Evolutionary conservation across 192 early-diverging fungal genomes (phyloP).

Genomic region (Podila minutissima): DNA sequence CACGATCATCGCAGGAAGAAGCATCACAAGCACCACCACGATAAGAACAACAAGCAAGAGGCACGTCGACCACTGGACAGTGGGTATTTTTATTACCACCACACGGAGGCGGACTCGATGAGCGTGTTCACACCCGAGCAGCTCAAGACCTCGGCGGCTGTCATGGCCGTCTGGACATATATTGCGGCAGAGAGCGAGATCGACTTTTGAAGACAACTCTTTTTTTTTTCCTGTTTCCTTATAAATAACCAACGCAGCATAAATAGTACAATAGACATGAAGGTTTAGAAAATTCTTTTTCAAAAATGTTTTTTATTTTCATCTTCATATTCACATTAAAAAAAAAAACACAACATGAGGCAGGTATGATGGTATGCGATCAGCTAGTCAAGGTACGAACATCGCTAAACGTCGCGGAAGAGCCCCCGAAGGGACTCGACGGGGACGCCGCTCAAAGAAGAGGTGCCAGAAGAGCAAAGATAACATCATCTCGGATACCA

Average conservation of each 20-base stretch:
- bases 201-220: slow-evolving; percentile 18
- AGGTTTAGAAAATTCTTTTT: background rate
- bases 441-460: slow-evolving; percentile 49
- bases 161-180: slow-evolving; percentile 66
- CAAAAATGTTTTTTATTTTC: slow-evolving; percentile 5
- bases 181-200: slow-evolving; percentile 57
- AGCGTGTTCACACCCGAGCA: slow-evolving; percentile 59
- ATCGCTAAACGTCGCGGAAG: slow-evolving; percentile 48
- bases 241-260: no score
- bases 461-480: slow-evolving; percentile 49
- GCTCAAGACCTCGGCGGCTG: slow-evolving; percentile 60
- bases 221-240: background rate
- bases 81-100: slow-evolving; percentile 69
- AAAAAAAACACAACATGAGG: background rate
- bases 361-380: slow-evolving; percentile 29
- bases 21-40: background rate
- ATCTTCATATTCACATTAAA: background rate
- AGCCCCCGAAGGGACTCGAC: slow-evolving; percentile 30
- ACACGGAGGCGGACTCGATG: slow-evolving; percentile 60
- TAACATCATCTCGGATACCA: slow-evolving; percentile 44
- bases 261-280: no score
- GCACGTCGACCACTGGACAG: slow-evolving; percentile 27
- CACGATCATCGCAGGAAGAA: background rate
- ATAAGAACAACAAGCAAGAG: background rate
- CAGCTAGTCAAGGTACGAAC: slow-evolving; percentile 50